A percentile compares a stretch with the other conserved stretches of the same genome.
Evolutionary conservation across 2,329 filamentous ascomycete genomes (phyloP).

Genomic region (Zalaria obscura): DNA sequence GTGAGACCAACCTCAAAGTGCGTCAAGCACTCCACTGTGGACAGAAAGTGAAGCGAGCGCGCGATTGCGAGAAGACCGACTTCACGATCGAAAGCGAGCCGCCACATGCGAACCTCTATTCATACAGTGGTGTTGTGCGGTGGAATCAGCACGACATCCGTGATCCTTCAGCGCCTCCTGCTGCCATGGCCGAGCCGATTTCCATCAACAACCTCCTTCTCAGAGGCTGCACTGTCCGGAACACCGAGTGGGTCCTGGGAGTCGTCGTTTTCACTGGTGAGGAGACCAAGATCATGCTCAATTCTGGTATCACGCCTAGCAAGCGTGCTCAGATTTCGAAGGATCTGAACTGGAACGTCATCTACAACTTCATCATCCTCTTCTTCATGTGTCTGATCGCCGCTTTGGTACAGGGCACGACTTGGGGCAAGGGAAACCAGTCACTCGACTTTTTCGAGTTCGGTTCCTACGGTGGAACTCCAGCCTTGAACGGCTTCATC

Average conservation of each 20-base stretch:
- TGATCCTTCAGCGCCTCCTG: conserved; percentile 45
- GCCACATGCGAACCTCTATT: conserved; percentile 86
- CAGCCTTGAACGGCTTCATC: conserved; percentile 76
- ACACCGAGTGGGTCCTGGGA: conserved; percentile 91
- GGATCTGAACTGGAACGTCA: conserved; percentile 92
- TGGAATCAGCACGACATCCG: conserved; percentile 65
- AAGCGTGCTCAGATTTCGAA: conserved; percentile 85
- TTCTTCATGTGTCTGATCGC: conserved; percentile 79
- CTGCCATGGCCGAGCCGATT: conserved; percentile 81
- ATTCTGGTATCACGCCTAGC: conserved; percentile 85
- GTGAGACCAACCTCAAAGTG: conserved; percentile 94
- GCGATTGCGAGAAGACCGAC: conserved; percentile 79
- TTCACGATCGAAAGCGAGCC: conserved; percentile 84
- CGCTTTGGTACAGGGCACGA: conserved; percentile 70
- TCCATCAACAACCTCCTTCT: conserved; percentile 91
- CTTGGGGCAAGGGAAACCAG: conserved; percentile 61
- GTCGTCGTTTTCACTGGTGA: conserved; percentile 89
- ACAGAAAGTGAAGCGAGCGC: conserved; percentile 68
- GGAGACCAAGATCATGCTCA: conserved; percentile 99
- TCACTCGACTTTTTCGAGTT: conserved; percentile 76
- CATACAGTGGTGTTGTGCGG: conserved; percentile 78
- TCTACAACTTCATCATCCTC: conserved; percentile 89
- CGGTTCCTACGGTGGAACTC: conserved; percentile 52
- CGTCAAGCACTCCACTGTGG: conserved; percentile 81
- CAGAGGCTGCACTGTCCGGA: conserved; percentile 82